These are phyloP conservation scores for Pyrenophora graminea DNA, from an alignment of 2,329 filamentous ascomycete genomes.

Conservation along the genomic window DNA sequence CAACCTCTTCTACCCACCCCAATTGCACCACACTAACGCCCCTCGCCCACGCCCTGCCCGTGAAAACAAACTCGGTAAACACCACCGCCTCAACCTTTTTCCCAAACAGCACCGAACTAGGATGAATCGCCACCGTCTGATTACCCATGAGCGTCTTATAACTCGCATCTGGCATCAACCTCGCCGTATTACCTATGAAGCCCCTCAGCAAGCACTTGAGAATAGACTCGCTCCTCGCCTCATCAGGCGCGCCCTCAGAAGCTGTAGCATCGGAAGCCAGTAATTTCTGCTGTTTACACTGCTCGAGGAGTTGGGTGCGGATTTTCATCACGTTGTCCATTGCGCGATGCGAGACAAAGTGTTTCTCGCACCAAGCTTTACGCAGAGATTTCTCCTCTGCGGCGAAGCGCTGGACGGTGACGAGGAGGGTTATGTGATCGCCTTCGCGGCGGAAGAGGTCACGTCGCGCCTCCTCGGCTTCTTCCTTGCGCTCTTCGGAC, in stretches of 20 bases:
- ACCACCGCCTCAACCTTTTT: slow-evolving; percentile 63
- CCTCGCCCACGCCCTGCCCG: slow-evolving; percentile 65
- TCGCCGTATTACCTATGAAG: slow-evolving; percentile 64
- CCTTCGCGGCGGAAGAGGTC: slow-evolving; percentile 64
- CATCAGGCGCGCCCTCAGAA: slow-evolving; percentile 31
- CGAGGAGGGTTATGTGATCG: slow-evolving; percentile 66
- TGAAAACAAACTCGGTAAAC: slow-evolving; percentile 69
- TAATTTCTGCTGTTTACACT: slow-evolving; percentile 57
- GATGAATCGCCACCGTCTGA: slow-evolving; percentile 66
- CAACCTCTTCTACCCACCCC: slow-evolving; percentile 63
- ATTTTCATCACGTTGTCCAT: slow-evolving; percentile 70
- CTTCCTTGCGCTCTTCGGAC: slow-evolving; percentile 64
- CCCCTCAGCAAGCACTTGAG: slow-evolving; percentile 63
- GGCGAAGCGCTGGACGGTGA: slow-evolving; percentile 63
- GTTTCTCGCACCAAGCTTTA: slow-evolving; percentile 63
- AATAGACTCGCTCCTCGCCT: slow-evolving; percentile 55
- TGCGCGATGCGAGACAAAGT: slow-evolving; percentile 64
- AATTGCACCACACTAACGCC: slow-evolving; percentile 66
- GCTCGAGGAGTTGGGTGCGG: slow-evolving; percentile 63
- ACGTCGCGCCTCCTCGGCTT: slow-evolving; percentile 59
- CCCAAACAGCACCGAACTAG: slow-evolving; percentile 63
- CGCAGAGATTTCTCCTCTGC: slow-evolving; percentile 62
- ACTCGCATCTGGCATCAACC: slow-evolving; percentile 63
- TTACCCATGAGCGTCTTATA: slow-evolving; percentile 66
- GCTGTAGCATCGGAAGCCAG: slow-evolving; percentile 26